Conservation (phyloP, 2,329 filamentous ascomycete species). For the Xylariaceae sp. region DNA sequence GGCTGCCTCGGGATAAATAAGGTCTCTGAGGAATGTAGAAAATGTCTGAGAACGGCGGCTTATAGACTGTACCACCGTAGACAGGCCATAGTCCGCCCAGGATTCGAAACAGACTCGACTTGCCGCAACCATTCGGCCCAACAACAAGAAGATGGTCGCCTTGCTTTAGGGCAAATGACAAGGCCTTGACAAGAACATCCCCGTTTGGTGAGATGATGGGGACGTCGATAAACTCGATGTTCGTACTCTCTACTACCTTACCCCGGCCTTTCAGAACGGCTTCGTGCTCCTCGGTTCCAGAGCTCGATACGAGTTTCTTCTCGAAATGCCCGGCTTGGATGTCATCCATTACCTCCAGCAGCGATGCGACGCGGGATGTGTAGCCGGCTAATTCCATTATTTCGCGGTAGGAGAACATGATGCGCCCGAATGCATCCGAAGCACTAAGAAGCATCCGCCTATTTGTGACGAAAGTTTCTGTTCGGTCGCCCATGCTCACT, state of each 20-base stretch:
- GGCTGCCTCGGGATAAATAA: slow-evolving; percentile 83
- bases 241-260: slow-evolving; percentile 68
- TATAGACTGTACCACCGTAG: slow-evolving; percentile 88
- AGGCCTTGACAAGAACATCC: slow-evolving; percentile 78
- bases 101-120: slow-evolving; percentile 93
- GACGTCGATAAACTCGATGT: slow-evolving; percentile 45
- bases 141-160: slow-evolving; percentile 92
- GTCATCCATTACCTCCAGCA: slow-evolving; percentile 92
- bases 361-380: slow-evolving; percentile 83
- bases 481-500: slow-evolving; percentile 64
- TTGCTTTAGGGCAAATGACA: slow-evolving; percentile 82
- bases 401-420: slow-evolving; percentile 98
- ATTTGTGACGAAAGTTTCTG: slow-evolving; percentile 86
- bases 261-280: slow-evolving; percentile 80
- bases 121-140: slow-evolving; percentile 94
- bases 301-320: slow-evolving; percentile 92
- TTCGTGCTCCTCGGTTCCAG: slow-evolving; percentile 75
- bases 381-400: slow-evolving; percentile 94
- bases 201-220: slow-evolving; percentile 97
- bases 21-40: slow-evolving; percentile 98
- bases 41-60: slow-evolving; percentile 87
- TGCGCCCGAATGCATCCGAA: slow-evolving; percentile 88
- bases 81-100: slow-evolving; percentile 96
- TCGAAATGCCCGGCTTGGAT: slow-evolving; percentile 87
- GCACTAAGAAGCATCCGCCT: slow-evolving; percentile 85